These are phyloP conservation scores for Rheum nobile DNA, from an alignment of 148 eudicot genomes.

Conservation along the genomic window DNA sequence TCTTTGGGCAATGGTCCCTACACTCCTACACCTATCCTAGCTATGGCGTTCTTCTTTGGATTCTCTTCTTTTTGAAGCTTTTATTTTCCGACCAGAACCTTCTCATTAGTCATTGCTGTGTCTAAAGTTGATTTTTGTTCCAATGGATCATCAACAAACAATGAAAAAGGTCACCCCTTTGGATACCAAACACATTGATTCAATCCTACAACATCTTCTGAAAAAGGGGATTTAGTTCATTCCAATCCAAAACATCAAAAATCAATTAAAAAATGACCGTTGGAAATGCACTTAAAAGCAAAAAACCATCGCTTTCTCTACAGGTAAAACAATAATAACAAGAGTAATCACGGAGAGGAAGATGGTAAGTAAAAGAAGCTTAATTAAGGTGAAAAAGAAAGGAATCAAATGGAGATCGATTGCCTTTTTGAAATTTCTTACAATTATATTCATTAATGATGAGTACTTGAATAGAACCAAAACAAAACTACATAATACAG, in stretches of 20 bases:
- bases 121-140: slow-evolving; percentile 7
- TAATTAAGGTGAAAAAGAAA: not conserved
- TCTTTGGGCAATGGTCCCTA: not conserved
- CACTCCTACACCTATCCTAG: not conserved
- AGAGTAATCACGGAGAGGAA: not conserved
- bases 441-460: not conserved
- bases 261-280: not conserved
- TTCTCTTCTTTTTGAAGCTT: slow-evolving; percentile 7
- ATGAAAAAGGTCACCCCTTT: not conserved
- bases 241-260: not conserved
- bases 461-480: not conserved
- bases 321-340: not conserved
- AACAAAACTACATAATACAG: not conserved
- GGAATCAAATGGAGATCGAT: not conserved
- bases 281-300: not conserved
- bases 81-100: slow-evolving; percentile 11
- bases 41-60: slow-evolving; percentile 6
- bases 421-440: not conserved
- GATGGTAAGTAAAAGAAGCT: slow-evolving; percentile 1
- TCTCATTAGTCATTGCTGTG: slow-evolving; percentile 11
- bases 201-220: slow-evolving; percentile 1
- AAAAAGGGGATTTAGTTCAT: not conserved
- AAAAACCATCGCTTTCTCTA: not conserved
- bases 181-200: slow-evolving; percentile 5
- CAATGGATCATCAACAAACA: slow-evolving; percentile 1